A percentile compares a stretch with the other conserved stretches of the same genome.
Conservation (phyloP, 495 filamentous ascomycete species). For the Daldinia decipiens region DNA sequence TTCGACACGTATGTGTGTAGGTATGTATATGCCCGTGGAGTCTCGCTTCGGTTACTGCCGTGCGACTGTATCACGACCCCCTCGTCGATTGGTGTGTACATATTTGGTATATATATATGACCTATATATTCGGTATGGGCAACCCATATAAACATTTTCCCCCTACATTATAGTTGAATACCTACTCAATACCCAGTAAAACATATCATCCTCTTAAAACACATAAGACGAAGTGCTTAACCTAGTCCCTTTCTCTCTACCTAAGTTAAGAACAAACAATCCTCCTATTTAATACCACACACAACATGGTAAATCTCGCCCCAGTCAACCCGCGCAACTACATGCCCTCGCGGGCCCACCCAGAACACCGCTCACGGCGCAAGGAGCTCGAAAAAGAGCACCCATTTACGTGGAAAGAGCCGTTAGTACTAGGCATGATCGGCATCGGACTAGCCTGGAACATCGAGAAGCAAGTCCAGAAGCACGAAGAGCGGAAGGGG, state of each 20-base stretch:
- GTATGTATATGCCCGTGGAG: not conserved
- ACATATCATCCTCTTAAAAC: no score
- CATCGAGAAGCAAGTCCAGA: constrained; percentile 46
- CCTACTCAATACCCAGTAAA: not conserved
- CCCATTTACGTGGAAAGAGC: constrained; percentile 39
- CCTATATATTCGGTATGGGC: no score
- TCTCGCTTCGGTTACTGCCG: not conserved
- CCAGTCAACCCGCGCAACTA: constrained; percentile 31
- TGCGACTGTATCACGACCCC: constrained; percentile 14
- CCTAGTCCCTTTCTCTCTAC: not conserved
- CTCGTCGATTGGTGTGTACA: not conserved
- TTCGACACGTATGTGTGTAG: constrained; percentile 1
- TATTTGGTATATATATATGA: not conserved
- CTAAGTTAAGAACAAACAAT: no score
- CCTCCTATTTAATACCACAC: not conserved
- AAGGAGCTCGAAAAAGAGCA: constrained; percentile 45
- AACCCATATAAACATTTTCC: not conserved
- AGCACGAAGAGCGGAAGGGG: constrained; percentile 43
- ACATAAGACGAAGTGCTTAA: not conserved
- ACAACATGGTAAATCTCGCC: constrained; percentile 34
- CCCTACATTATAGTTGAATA: not conserved
- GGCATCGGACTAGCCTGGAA: constrained; percentile 45
- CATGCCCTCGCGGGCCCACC: constrained; percentile 48
- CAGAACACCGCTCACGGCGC: constrained; percentile 45
- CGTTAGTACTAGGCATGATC: constrained; percentile 39